Evolutionary conservation across 345 rosid genomes (phyloP), one percentile per base, ranked within the genome.

Genomic region (Turritis glabra): DNA sequence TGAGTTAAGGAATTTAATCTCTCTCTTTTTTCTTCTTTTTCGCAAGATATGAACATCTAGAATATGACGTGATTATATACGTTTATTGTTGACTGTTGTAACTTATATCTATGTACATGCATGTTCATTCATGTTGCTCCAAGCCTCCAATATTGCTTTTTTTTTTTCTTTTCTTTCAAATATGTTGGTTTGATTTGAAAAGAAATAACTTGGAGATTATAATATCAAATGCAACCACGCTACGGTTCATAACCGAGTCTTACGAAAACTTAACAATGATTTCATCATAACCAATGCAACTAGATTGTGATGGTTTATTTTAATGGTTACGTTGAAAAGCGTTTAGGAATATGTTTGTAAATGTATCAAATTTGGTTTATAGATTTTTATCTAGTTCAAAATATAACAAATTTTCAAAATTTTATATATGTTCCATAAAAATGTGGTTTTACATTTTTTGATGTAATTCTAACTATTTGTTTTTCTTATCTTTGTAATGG

Each of bases 1-100:
- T 37, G 46, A 65, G 29, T 64, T 64, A 47, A 64, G 69, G 56
- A 64, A 64, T 64, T 64, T 64, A 4, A 47, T 35, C 60, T 48
- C 48, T 15, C 59, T 63, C 23, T 43, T 26, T 30, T 19, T 15
- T 23, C 26, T 37, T 11, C 18, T 26, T 22, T 52, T 35, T 3
- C 26, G 9, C 9, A 32, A 13, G 46, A 50, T 33, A 64, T 0
- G 41, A 14, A 65, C 19, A 8, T 32, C 32, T 66, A 22, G 58
- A 66, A 66, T 65, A 47, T 47, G 21, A 65, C 18, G 69, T 48
- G 43, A 30, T 21, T 32, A 47, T 32, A 47, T 17, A 26, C 11
- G 40, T 27, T 5, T 27, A 22, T n/a, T 63, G 22, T 3, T 62
- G 10, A 22, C 9, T 63, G 22, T 3, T 62, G 10, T 62, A 25